Percentiles rank a stretch among this genome's conserved stretches.
Evolutionary conservation across 306 rosid species (phyloP).

Genomic region (Urtica urens): DNA sequence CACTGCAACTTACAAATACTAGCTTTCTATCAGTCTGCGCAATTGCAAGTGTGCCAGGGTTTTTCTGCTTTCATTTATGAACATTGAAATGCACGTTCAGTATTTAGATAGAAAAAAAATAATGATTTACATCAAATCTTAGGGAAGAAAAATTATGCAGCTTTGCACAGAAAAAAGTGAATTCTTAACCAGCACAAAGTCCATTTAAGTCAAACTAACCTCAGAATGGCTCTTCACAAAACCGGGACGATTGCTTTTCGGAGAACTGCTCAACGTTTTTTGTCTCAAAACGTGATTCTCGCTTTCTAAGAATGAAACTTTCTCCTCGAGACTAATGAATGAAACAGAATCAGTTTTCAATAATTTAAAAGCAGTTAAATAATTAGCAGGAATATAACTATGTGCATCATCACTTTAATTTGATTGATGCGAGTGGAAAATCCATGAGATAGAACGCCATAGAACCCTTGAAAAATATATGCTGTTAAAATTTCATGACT

Average conservation of each 20-base stretch:
- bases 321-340: constrained; percentile 86
- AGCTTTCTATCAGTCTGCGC: constrained; percentile 48
- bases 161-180: neutral
- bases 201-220: constrained; percentile 26
- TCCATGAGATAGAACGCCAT: too few relatives aligned
- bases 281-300: constrained; percentile 84
- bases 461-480: neutral
- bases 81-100: constrained; percentile 6
- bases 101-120: neutral
- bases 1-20: constrained; percentile 42
- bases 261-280: constrained; percentile 55
- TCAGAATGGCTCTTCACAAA: constrained; percentile 52
- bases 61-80: constrained; percentile 44
- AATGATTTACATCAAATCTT: constrained; percentile 2
- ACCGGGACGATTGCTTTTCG: constrained; percentile 52
- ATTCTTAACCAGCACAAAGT: too few relatives aligned
- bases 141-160: neutral
- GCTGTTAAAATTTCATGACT: neutral
- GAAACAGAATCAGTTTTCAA: too few relatives aligned
- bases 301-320: constrained; percentile 50
- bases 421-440: too few relatives aligned
- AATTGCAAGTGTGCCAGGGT: constrained; percentile 36
- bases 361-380: too few relatives aligned
- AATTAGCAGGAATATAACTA: too few relatives aligned
- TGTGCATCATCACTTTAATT: too few relatives aligned